Base-by-base conservation (phyloP, 1,139 yeast genomes). In the Saccharomycopsis hybrid region DNA sequence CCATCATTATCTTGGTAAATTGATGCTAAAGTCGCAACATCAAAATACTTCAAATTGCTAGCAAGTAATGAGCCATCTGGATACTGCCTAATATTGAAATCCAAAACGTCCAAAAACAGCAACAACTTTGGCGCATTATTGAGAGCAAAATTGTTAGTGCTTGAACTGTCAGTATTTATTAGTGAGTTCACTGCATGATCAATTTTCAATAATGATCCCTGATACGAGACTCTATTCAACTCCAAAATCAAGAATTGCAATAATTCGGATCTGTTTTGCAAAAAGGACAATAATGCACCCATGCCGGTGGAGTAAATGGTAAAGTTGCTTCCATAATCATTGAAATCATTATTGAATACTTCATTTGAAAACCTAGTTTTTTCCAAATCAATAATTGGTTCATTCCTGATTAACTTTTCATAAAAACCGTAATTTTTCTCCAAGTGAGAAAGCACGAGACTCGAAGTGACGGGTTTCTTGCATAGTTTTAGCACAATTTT, bases 231-330 rank as follows among this genome's bases (percentile, higher is more conserved):
- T 51, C 74, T 74, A 60, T 85, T 89, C 33, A 88, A 70, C 57
- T 87, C 94, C 52, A 84, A 66, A n/a, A 92, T 77, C 50, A 87
- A 66, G 58, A 81, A 80, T 56, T 84, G 86, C 35, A 87, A 67
- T 5, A 84, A 67, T 30, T 74, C 69, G 43, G 80, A 76, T 60
- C 95, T 74, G 57, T 80, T 83, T 43, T 70, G 73, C 52, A 84
- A 73, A 58, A 86, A 85, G 0, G 81, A 71, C 43, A 80, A 68
- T 49, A 87, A 70, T 0, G 95, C 72, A 35, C 78, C 74, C 45
- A 76, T 67, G 35, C 77, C 54, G 9, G 54, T 55, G 5, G 59
- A 48, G 29, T 51, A 45, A n/a, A 72, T 65, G 24, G 65, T 65
- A 3, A 63, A 61, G 7, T 61, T 60, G 38, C 68, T 71, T 37